These are phyloP conservation scores for Nakazawaea ambrosiae DNA, from an alignment of 805 yeast species.

Conservation along the genomic window DNA sequence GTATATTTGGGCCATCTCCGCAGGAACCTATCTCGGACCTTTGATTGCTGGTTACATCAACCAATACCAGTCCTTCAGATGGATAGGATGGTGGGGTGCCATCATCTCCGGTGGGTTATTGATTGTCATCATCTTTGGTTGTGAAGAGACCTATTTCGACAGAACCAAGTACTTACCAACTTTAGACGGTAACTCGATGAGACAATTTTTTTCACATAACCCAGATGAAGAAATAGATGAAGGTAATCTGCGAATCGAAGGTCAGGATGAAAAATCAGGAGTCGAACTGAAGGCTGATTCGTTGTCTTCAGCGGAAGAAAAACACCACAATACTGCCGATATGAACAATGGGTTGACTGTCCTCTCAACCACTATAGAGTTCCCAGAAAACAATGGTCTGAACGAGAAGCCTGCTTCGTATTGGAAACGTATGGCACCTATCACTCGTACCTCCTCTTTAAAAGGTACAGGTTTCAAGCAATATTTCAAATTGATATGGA, in stretches of 20 bases:
- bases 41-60: conserved; percentile 67
- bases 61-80: conserved; percentile 48
- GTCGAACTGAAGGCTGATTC: conserved; percentile 3
- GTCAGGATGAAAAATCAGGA: background rate
- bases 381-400: conserved; percentile 20
- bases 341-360: conserved; percentile 3
- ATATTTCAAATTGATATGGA: conserved; percentile 28
- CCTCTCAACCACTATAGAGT: conserved; percentile 3
- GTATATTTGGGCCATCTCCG: conserved; percentile 67
- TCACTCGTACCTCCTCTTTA: conserved; percentile 29
- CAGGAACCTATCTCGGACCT: conserved; percentile 77
- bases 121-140: conserved; percentile 45
- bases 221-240: conserved; percentile 2
- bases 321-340: conserved; percentile 10
- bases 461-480: conserved; percentile 33
- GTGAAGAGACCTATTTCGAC: conserved; percentile 70
- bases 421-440: conserved; percentile 26
- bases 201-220: conserved; percentile 2
- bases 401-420: conserved; percentile 21
- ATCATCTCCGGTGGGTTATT: conserved; percentile 58
- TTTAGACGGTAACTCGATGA: conserved; percentile 8
- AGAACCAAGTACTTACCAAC: conserved; percentile 31
- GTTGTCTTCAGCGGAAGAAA: conserved; percentile 4
- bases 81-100: conserved; percentile 69
- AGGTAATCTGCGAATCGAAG: too few species aligned